Percentiles rank a stretch among this genome's conserved stretches.
Evolutionary conservation across 1,284 basidiomycete genomes (phyloP).

Genomic region (Sutorius eximius): DNA sequence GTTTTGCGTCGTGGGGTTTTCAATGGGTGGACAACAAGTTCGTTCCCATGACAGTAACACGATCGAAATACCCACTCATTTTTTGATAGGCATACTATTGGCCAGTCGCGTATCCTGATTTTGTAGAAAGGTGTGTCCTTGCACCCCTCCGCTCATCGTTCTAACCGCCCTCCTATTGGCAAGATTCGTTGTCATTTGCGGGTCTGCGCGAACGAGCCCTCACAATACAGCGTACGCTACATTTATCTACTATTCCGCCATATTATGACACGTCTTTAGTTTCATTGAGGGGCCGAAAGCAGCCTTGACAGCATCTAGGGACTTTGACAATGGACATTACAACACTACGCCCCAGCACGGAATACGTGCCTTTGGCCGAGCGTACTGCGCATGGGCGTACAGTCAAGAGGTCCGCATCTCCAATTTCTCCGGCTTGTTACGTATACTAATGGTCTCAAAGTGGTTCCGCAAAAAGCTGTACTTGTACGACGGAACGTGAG

Average conservation of each 20-base stretch:
- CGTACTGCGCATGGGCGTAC: conserved; percentile 62
- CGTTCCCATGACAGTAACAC: neutral
- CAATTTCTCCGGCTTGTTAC: neutral
- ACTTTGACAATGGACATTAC: conserved; percentile 58
- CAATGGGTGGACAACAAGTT: conserved; percentile 64
- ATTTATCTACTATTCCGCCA: neutral
- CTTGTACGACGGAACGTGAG: conserved; percentile 44
- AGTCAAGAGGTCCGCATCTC: conserved; percentile 46
- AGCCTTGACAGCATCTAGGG: conserved; percentile 54
- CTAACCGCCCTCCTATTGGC: conserved; percentile 9
- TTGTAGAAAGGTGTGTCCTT: conserved; percentile 46
- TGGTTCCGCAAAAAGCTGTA: conserved; percentile 58
- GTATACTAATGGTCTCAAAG: conserved; percentile 29
- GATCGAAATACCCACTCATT: neutral
- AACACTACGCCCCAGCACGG: conserved; percentile 47
- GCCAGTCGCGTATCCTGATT: conserved; percentile 59
- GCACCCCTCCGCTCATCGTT: neutral
- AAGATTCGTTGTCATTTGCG: conserved; percentile 55
- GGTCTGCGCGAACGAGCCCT: conserved; percentile 59
- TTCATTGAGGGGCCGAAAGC: conserved; percentile 63
- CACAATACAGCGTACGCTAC: conserved; percentile 56
- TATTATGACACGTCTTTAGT: conserved; percentile 29
- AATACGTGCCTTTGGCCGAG: conserved; percentile 56
- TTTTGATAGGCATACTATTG: conserved; percentile 56
- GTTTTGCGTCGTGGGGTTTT: conserved; percentile 36